Conservation (phyloP, 495 filamentous ascomycete species). For the Xanthoparmelia taractica region DNA sequence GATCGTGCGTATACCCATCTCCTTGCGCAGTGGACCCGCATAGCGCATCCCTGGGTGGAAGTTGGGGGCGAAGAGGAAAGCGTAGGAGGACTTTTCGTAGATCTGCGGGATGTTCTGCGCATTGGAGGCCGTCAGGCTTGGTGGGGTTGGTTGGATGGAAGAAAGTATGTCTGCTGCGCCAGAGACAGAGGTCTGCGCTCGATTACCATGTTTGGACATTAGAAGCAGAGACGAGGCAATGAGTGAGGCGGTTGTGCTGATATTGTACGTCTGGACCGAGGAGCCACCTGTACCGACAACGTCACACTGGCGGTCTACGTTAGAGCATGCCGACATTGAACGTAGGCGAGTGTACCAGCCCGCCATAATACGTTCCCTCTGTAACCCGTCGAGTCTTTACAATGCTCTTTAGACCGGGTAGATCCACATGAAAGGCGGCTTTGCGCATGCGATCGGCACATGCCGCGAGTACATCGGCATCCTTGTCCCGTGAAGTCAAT, state of each 20-base stretch:
- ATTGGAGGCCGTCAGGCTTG: slow-evolving; percentile 63
- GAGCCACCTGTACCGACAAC: slow-evolving; percentile 98
- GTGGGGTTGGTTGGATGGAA: slow-evolving; percentile 57
- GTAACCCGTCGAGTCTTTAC: slow-evolving; percentile 48
- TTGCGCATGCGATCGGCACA: slow-evolving; percentile 62
- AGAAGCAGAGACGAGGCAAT: slow-evolving; percentile 75
- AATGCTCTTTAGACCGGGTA: slow-evolving; percentile 47
- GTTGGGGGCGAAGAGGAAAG: slow-evolving; percentile 91
- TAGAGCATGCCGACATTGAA: background rate
- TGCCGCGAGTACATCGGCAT: slow-evolving; percentile 71
- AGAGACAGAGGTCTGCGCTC: slow-evolving; percentile 89
- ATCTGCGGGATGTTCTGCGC: slow-evolving; percentile 58
- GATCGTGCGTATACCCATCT: slow-evolving; percentile 84
- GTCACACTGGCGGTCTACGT: slow-evolving; percentile 52
- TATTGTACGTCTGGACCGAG: slow-evolving; percentile 94
- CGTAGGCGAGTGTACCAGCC: slow-evolving; percentile 33
- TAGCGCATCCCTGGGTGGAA: slow-evolving; percentile 92
- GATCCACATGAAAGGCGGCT: slow-evolving; percentile 60
- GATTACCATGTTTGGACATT: slow-evolving; percentile 91
- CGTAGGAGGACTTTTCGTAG: slow-evolving; percentile 76
- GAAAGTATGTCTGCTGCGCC: slow-evolving; percentile 89
- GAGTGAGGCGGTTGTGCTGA: slow-evolving; percentile 89
- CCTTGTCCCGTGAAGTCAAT: slow-evolving; percentile 71
- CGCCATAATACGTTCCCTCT: slow-evolving; percentile 64
- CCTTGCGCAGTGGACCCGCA: slow-evolving; percentile 72